phyloP scores from a whole-genome alignment of 805 yeast species.

The Saturnispora mendoncae region DNA sequence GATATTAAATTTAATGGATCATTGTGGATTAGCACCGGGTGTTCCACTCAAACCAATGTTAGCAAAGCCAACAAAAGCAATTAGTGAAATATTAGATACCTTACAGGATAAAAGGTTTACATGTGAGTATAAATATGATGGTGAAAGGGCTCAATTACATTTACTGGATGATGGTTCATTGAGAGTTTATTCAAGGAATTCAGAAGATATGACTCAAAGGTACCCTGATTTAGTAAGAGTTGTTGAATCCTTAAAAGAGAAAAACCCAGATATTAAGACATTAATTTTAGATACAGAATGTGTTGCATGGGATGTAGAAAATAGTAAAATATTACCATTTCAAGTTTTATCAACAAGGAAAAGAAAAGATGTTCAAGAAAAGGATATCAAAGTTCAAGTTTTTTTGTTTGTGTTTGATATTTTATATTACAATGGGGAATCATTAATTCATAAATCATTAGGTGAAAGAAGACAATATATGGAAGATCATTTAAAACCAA shows the following conservation, averaged over 20 bases:
- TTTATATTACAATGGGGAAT: conserved; percentile 62
- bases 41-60: conserved; percentile 96
- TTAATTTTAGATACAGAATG: conserved; percentile 93
- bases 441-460: conserved; percentile 58
- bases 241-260: conserved; percentile 37
- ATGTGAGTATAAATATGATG: conserved; percentile 95
- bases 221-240: conserved; percentile 83
- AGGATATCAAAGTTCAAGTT: conserved; percentile 82
- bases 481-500: conserved; percentile 44
- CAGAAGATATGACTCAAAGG: conserved; percentile 93
- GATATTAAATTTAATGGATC: conserved; percentile 50
- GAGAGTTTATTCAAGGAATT: conserved; percentile 81
- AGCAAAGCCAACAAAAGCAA: conserved; percentile 93
- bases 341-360: conserved; percentile 90
- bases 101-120: conserved; percentile 81
- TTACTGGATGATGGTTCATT: conserved; percentile 55
- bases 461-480: conserved; percentile 61
- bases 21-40: conserved; percentile 78
- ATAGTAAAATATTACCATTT: conserved; percentile 80
- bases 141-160: conserved; percentile 96
- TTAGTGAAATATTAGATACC: conserved; percentile 84
- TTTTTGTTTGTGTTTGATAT: conserved; percentile 91
- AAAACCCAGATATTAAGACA: conserved; percentile 34
- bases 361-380: conserved; percentile 82
- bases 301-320: conserved; percentile 88